Evolutionary conservation across 148 eudicot genomes (phyloP), one percentile per base, ranked within the genome.

Genomic region (Amaranthus hypochondriacus): DNA sequence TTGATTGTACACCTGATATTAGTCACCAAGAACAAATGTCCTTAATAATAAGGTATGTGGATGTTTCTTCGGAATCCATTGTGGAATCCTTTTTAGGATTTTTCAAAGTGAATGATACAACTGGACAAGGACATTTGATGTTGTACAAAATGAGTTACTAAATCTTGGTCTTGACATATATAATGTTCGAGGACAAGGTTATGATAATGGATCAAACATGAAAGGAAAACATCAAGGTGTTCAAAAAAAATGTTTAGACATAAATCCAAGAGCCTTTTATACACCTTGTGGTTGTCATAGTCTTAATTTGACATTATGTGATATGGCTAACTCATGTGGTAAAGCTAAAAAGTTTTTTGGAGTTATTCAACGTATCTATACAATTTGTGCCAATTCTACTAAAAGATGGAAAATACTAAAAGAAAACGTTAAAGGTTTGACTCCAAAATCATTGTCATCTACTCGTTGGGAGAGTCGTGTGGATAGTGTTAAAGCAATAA

Each of bases 381-480:
- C 81, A n/a, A 55, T 83, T 47, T 77, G 80, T 80, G 48, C 74
- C 9, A 43, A 14, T 72, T 84, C 79, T 13, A 77, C 76, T 14
- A 80, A 84, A 44, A 75, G 82, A 56, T 81, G 84, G 76, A 2
- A 77, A 18, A 47, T 76, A 50, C 62, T 83, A 10, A 61, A 56
- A 68, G 68, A 76, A 28, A 47, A 68, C 52, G 43, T 58, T 12
- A 60, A 74, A 66, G 68, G 53, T 1, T 53, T 18, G 18, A 18
- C 18, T 18, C 18, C 18, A 18, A 18, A 18, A 18, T 18, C 18
- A 18, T 18, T 18, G 18, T 18, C 18, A 18, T 18, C 18, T 18
- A 18, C 18, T 18, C 18, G 0, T 18, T 18, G 18, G 18, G 18
- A 18, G 18, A 18, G 18, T 18, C 18, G 18, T 18, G 18, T 18